These are phyloP conservation scores for Phytopythium cucurbitacearum DNA, from an alignment of 352 stramenopile species.

Conservation along the genomic window DNA sequence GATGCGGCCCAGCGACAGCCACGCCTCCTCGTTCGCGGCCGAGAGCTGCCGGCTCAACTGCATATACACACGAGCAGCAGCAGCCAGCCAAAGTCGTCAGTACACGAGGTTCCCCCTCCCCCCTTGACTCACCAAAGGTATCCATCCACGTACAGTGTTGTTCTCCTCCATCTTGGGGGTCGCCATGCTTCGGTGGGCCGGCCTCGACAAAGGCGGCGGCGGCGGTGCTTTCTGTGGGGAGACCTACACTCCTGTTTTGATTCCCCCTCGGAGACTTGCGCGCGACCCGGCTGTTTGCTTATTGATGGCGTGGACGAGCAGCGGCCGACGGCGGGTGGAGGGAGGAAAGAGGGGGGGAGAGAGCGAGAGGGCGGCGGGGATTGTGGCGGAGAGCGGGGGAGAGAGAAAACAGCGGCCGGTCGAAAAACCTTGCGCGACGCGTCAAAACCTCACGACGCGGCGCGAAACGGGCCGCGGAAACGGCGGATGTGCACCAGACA, in stretches of 20 bases:
- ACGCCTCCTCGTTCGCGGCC: slow-evolving; percentile 78
- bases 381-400: slow-evolving; percentile 15
- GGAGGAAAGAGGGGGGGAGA: slow-evolving; percentile 17
- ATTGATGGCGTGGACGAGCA: slow-evolving; percentile 29
- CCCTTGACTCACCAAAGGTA: too few relatives aligned
- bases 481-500: slow-evolving; percentile 16
- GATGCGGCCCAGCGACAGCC: slow-evolving; percentile 77
- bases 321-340: slow-evolving; percentile 7
- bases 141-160: slow-evolving; percentile 37
- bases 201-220: too few relatives aligned
- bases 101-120: not conserved
- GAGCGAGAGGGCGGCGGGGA: slow-evolving; percentile 22
- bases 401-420: slow-evolving; percentile 5
- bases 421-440: slow-evolving; percentile 9
- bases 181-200: slow-evolving; percentile 27
- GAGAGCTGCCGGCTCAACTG: slow-evolving; percentile 70
- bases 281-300: slow-evolving; percentile 35
- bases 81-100: slow-evolving; percentile 4
- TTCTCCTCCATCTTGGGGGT: slow-evolving; percentile 82
- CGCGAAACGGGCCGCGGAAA: slow-evolving; percentile 7
- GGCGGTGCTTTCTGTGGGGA: not conserved
- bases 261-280: slow-evolving; percentile 18
- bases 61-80: slow-evolving; percentile 2
- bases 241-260: not conserved
- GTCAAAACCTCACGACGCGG: slow-evolving; percentile 17